Evolutionary conservation across 164 flowering plant genomes (phyloP), one percentile per base, ranked within the genome.

Genomic region (grape (Vitis vinifera)): DNA sequence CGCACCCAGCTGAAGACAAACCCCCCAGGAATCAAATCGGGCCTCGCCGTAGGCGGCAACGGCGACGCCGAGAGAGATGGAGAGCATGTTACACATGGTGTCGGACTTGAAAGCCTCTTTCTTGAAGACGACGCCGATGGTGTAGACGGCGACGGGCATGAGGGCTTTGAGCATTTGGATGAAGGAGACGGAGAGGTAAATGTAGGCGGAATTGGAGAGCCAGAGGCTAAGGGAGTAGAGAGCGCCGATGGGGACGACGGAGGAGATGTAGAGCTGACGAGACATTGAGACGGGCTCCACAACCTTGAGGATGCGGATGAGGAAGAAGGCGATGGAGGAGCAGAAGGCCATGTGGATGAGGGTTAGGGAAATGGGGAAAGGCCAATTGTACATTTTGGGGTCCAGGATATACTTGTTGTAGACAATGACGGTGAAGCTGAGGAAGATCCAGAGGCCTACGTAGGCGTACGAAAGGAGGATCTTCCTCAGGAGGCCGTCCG

Each of bases 331-430:
- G 51, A 84, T 77, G 63, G 83, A 13, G 70, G 87, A 76, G 69
- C 85, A 84, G 63, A 84, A 84, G 73, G 78, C 60, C 87, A 84
- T 84, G 79, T 84, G 87, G 79, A 84, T 81, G 80, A 84, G 81
- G 75, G 87, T 84, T 23, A 84, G 85, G 37, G 87, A 79, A 72
- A 84, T 79, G 2, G 87, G 87, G 68, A 66, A 81, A 0, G 87
- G 85, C 83, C 83, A 84, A 60, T 84, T 77, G 83, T 79, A 84
- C 83, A 84, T 79, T 78, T 84, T 84, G 63, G 69, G 76, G 78
- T 84, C 87, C 68, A 84, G 82, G 80, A 84, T 84, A 79, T 75
- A 84, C 70, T 84, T 84, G 83, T 84, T 84, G 85, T 79, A 84
- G 51, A 84, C 83, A 70, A 84, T 84, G 56, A 84, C 87, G 62